phyloP scores from a whole-genome alignment of 1,139 yeast species.

The Taiozyma sp. region DNA sequence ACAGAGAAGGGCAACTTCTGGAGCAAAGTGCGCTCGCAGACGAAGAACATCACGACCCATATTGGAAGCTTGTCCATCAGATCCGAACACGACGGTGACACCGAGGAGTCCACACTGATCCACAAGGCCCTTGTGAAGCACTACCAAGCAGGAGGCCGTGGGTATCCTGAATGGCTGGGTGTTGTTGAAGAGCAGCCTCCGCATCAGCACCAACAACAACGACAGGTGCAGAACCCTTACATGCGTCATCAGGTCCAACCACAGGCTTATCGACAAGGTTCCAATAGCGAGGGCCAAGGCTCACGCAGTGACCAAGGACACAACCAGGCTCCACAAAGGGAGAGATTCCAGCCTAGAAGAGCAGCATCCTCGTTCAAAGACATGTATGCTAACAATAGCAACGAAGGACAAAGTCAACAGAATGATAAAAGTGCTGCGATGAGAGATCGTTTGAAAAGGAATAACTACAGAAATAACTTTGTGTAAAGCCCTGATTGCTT shows the following conservation, averaged over 20 bases:
- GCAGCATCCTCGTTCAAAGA: conserved; percentile 2
- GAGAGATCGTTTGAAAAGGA: conserved; percentile 22
- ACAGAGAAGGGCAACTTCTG: conserved; percentile 15
- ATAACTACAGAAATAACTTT: conserved; percentile 20
- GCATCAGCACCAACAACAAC: conserved; percentile 3
- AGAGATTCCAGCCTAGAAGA: conserved; percentile 3
- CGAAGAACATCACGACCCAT: conserved; percentile 19
- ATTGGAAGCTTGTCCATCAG: conserved; percentile 24
- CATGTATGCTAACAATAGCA: conserved; percentile 3
- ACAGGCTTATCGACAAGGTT: conserved; percentile 9
- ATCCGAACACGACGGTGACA: conserved; percentile 35
- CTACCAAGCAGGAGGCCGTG: conserved; percentile 28
- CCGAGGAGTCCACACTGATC: conserved; percentile 30
- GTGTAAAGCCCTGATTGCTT: background rate
- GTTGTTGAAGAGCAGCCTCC: conserved; percentile 25
- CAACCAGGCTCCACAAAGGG: background rate
- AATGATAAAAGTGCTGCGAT: conserved; percentile 9
- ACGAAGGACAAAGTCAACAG: background rate
- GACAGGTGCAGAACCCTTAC: conserved; percentile 1
- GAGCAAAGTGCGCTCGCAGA: conserved; percentile 22
- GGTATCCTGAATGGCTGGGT: conserved; percentile 38
- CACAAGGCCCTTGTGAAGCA: conserved; percentile 34
- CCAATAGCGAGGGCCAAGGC: background rate
- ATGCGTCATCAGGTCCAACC: conserved; percentile 3
- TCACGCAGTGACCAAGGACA: conserved; percentile 10